Evolutionary conservation across 768 basidiomycete genomes (phyloP).

Genomic region (Pisolithus marmoratus): DNA sequence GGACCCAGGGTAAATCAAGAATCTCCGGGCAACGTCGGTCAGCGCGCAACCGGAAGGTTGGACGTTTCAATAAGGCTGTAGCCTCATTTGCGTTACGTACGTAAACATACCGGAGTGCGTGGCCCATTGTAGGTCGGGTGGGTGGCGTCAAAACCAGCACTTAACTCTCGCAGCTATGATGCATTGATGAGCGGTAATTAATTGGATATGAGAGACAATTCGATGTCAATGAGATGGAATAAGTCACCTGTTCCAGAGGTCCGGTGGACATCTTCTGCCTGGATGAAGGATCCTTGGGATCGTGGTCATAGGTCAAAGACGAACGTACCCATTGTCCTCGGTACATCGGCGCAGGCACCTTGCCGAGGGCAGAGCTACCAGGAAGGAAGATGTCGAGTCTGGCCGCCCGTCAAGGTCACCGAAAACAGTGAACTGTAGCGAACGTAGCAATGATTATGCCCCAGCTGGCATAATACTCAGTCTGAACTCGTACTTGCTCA

Average conservation of each 20-base stretch:
- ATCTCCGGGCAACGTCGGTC: neutral
- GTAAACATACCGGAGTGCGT: conserved; percentile 87
- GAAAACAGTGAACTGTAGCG: conserved; percentile 56
- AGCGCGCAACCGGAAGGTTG: conserved; percentile 70
- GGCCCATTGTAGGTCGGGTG: conserved; percentile 57
- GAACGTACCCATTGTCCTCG: conserved; percentile 82
- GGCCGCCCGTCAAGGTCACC: conserved; percentile 64
- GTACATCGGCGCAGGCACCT: conserved; percentile 87
- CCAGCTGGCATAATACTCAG: conserved; percentile 11
- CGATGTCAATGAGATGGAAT: neutral
- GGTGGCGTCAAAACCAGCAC: conserved; percentile 85
- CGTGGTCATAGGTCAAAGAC: neutral
- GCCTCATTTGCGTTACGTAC: conserved; percentile 79
- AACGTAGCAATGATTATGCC: neutral
- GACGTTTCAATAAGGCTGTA: conserved; percentile 67
- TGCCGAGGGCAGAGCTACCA: conserved; percentile 47
- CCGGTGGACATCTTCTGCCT: conserved; percentile 68
- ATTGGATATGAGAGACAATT: no score
- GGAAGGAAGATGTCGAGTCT: conserved; percentile 91
- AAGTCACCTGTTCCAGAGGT: conserved; percentile 78
- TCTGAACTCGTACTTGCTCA: conserved; percentile 86
- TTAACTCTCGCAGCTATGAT: conserved; percentile 53
- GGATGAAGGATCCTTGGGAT: neutral
- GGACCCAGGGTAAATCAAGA: neutral
- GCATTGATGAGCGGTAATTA: neutral